Percentiles rank a stretch among this genome's conserved stretches.
Evolutionary conservation across 805 yeast species (phyloP).

Genomic region (Priceomyces castillae): DNA sequence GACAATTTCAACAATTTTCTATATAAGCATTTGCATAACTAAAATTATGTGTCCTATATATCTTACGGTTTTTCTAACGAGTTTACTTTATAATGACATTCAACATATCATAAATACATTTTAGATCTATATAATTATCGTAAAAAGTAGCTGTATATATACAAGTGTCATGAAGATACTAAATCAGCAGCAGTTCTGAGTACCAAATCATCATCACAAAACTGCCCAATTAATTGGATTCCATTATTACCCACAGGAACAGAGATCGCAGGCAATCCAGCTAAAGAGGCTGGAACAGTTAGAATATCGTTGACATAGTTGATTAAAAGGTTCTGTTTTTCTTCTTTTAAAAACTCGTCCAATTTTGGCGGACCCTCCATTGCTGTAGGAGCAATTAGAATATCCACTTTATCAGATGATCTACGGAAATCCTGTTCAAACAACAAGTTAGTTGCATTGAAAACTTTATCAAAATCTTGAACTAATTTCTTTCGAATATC

Average conservation of each 20-base stretch:
- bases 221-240: conserved; percentile 81
- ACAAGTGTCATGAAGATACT: conserved; percentile 2
- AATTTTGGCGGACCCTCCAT: conserved; percentile 54
- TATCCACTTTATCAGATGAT: conserved; percentile 49
- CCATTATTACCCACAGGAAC: conserved; percentile 67
- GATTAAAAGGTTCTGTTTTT: conserved; percentile 47
- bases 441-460: conserved; percentile 48
- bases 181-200: conserved; percentile 34
- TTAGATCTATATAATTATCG: not conserved
- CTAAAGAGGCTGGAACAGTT: conserved; percentile 87
- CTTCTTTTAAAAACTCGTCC: conserved; percentile 36
- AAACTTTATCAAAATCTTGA: conserved; percentile 63
- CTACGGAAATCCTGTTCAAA: conserved; percentile 7
- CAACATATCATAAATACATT: conserved; percentile 22
- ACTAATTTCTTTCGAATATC: conserved; percentile 58
- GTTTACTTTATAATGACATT: conserved; percentile 27
- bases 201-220: conserved; percentile 71
- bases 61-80: conserved; percentile 9
- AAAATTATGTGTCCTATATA: conserved; percentile 7
- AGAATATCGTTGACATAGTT: conserved; percentile 78
- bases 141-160: not conserved
- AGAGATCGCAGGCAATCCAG: conserved; percentile 84
- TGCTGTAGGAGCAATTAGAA: conserved; percentile 73
- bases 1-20: conserved; percentile 17
- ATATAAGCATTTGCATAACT: conserved; percentile 2